Base-by-base conservation (phyloP, 2,329 filamentous ascomycete genomes). In the Xylaria hypoxylon region DNA sequence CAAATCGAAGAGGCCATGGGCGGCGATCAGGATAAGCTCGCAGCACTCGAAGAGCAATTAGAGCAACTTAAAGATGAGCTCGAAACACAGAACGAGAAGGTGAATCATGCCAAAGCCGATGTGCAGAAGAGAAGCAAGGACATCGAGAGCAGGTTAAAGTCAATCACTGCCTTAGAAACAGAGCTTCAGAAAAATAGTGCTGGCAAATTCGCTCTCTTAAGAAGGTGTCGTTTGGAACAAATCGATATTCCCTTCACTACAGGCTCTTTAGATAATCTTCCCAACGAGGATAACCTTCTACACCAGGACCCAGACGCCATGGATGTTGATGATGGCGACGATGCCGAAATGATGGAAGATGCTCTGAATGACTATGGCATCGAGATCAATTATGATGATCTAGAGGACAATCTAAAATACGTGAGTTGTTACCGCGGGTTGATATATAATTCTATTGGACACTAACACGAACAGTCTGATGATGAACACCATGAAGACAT, bases 201-300 rank as follows among this genome's bases (percentile, higher is more conserved):
- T 0, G 89, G 88, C 73, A 92, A 96, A 77, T 97, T 97, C 77
- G 90, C 90, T 50, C 82, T 97, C 52, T 86, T 99, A 59, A 89
- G 94, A 75, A 89, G 93, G 68, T 98, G 95, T 83, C 95, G 96
- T 77, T 89, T 99, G 52, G 95, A 98, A 77, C 94, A 97, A 76
- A 92, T 98, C 71, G 89, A 91, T 69, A 86, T 99, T 65, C 96
- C 96, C 2, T 85, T 99, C 24, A 82, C 85, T 2, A 83, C 89
- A 63, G 90, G 90, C 26, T 97, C 93, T 2, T 84, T 99, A 26
- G 93, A 97, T 73, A 88, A 90, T 69, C 85, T 99, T 58, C 96
- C 96, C 2, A 93, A 96, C 73, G 93, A 96, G 76, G 94, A 97
- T 72, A 87, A 90, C 68, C 81, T 96, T 47, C 83, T 93, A 48